Percentiles rank a stretch among this genome's conserved stretches.
phyloP scores from a whole-genome alignment of 1,139 yeast species.

The Blastobotrys serpentis region DNA sequence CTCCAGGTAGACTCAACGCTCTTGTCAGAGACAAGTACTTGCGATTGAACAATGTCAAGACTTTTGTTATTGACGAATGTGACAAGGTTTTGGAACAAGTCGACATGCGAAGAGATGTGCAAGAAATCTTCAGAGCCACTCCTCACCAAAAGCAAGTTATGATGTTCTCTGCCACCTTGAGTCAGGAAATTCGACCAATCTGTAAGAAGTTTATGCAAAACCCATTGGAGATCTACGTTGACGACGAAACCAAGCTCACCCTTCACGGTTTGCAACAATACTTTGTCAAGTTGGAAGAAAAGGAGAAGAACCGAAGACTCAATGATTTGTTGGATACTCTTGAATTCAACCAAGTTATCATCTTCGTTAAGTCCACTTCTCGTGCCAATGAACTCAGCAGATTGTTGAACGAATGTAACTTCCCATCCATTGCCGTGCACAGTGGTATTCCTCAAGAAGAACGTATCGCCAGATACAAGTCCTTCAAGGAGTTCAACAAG shows the following conservation, averaged over 20 bases:
- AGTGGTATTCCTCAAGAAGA: conserved; percentile 96
- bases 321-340: conserved; percentile 90
- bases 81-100: conserved; percentile 87
- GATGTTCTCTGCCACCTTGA: conserved; percentile 98
- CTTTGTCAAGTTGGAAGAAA: conserved; percentile 84
- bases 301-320: conserved; percentile 90
- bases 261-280: conserved; percentile 98
- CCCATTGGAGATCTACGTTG: conserved; percentile 95
- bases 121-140: conserved; percentile 94
- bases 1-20: conserved; percentile 97
- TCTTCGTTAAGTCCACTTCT: conserved; percentile 86
- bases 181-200: conserved; percentile 92
- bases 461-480: conserved; percentile 94
- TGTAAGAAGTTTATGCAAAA: conserved; percentile 98
- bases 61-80: conserved; percentile 97
- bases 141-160: conserved; percentile 99
- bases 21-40: conserved; percentile 87
- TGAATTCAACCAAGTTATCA: conserved; percentile 97
- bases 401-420: conserved; percentile 86
- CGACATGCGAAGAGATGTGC: conserved; percentile 98
- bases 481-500: conserved; percentile 96
- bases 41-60: conserved; percentile 85
- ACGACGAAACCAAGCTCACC: conserved; percentile 95
- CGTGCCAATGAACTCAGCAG: conserved; percentile 93
- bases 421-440: conserved; percentile 97